These are phyloP conservation scores for Cutaneotrichosporon cutaneum DNA, from an alignment of 1,284 basidiomycete genomes.

Conservation along the genomic window DNA sequence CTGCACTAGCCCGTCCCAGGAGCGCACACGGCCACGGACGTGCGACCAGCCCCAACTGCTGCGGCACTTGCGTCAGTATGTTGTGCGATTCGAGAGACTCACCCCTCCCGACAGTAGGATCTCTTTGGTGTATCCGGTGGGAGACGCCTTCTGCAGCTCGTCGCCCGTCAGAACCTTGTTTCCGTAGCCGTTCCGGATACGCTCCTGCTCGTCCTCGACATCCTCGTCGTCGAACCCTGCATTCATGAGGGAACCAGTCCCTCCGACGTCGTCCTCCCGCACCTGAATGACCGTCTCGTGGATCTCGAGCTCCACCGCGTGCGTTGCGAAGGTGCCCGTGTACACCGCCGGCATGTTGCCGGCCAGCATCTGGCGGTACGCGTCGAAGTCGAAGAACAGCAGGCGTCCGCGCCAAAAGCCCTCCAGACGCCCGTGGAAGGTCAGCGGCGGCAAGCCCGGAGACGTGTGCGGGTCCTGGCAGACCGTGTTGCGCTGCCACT, in stretches of 20 bases:
- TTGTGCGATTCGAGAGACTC: slow-evolving; percentile 17
- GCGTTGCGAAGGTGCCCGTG: slow-evolving; percentile 48
- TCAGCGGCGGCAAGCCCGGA: slow-evolving; percentile 52
- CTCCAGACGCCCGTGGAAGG: slow-evolving; percentile 51
- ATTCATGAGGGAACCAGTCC: slow-evolving; percentile 39
- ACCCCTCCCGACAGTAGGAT: slow-evolving; percentile 47
- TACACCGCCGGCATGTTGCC: slow-evolving; percentile 54
- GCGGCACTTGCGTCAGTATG: slow-evolving; percentile 20
- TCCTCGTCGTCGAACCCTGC: slow-evolving; percentile 46
- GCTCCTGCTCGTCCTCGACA: slow-evolving; percentile 35
- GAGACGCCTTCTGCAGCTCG: slow-evolving; percentile 36
- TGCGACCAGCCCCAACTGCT: slow-evolving; percentile 42
- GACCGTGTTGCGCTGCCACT: slow-evolving; percentile 52
- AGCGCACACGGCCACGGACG: slow-evolving; percentile 46
- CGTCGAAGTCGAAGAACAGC: slow-evolving; percentile 58
- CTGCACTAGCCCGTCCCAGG: slow-evolving; percentile 51
- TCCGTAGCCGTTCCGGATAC: slow-evolving; percentile 41
- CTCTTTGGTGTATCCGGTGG: slow-evolving; percentile 52
- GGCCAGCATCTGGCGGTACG: slow-evolving; percentile 56
- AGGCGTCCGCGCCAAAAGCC: slow-evolving; percentile 58
- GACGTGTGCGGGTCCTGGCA: slow-evolving; percentile 54
- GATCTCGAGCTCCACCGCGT: slow-evolving; percentile 45
- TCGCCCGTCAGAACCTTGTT: slow-evolving; percentile 35
- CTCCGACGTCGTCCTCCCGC: slow-evolving; percentile 46
- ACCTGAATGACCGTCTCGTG: slow-evolving; percentile 50